Evolutionary conservation across 2,329 filamentous ascomycete genomes (phyloP), one percentile per base, ranked within the genome.

Genomic region (Cyanodermella asteris): DNA sequence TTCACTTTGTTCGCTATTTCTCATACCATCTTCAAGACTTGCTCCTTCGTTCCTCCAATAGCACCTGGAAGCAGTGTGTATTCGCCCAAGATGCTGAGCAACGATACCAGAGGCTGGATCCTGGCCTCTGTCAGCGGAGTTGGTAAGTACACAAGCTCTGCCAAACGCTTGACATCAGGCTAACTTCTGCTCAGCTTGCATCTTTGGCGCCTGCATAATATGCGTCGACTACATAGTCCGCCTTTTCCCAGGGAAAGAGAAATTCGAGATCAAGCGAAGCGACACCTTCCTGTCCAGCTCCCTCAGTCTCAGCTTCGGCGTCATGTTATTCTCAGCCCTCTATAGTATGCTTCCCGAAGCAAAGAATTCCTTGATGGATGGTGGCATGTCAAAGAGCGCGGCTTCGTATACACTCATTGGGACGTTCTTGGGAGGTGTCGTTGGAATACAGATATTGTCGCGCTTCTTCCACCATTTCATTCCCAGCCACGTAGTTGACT

Each of bases 281-380:
- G 84, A 77, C 53, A 59, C 59, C 13, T 97, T 97, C 44, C 59
- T 93, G 4, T 82, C 82, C 1, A 69, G 71, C 13, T 93, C 84
- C 1, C 52, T 94, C 31, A 91, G 82, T 48, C 52, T 97, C 34
- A 93, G 81, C 45, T 91, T 91, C 37, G 84, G 87, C 21, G 82
- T 94, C 22, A 91, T 97, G 81, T 82, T 91, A 48, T 93, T 91
- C 48, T 91, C 82, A 18, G 72, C 84, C 2, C 52, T 94, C 16
- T 91, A 82, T 47, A 87, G 72, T 47, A 93, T 94, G 76, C 61
- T 94, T 6, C 84, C 84, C 7, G 80, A 77, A 12, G 71, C 84
- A 3, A 81, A 74, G 41, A 58, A 57, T 19, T 91, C 91, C 41
- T 60, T 97, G 4, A 55, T 61, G 30, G 58, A 68, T 27, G 73